A percentile compares a stretch with the other conserved stretches of the same genome.
phyloP scores from a whole-genome alignment of 805 yeast genomes.

The Wickerhamomyces strasburgensis region DNA sequence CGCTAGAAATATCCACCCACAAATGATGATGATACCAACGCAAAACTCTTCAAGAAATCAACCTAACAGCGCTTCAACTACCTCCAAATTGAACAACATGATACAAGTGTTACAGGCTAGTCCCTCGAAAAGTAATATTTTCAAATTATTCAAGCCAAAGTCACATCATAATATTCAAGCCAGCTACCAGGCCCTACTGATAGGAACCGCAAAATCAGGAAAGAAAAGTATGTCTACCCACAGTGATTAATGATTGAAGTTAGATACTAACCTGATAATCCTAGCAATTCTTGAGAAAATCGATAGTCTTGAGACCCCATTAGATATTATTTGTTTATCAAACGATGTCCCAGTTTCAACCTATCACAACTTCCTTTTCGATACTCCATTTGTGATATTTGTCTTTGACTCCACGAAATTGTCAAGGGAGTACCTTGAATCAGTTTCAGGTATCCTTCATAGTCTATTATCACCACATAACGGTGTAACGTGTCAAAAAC shows the following conservation, averaged over 20 bases:
- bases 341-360: slow-evolving; percentile 16
- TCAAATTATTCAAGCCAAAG: slow-evolving; percentile 6
- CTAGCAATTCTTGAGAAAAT: slow-evolving; percentile 14
- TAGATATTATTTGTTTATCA: slow-evolving; percentile 18
- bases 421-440: slow-evolving; percentile 8
- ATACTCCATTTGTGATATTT: slow-evolving; percentile 15
- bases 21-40: too few relatives aligned
- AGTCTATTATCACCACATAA: slow-evolving; percentile 6
- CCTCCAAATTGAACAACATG: neutral
- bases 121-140: slow-evolving; percentile 8
- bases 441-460: slow-evolving; percentile 5
- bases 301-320: slow-evolving; percentile 9
- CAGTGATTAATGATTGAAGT: neutral
- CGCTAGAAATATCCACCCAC: too few relatives aligned
- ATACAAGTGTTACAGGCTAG: slow-evolving; percentile 19
- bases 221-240: slow-evolving; percentile 13
- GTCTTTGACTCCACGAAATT: slow-evolving; percentile 19
- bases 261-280: slow-evolving; percentile 3
- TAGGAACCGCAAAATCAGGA: slow-evolving; percentile 18
- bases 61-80: neutral
- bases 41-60: too few relatives aligned
- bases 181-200: slow-evolving; percentile 11
- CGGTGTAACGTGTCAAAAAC: slow-evolving; percentile 9
- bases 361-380: slow-evolving; percentile 18
- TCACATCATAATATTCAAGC: neutral